These are phyloP conservation scores for Chaetomium olivaceum DNA, from an alignment of 2,329 filamentous ascomycete species.

Conservation along the genomic window DNA sequence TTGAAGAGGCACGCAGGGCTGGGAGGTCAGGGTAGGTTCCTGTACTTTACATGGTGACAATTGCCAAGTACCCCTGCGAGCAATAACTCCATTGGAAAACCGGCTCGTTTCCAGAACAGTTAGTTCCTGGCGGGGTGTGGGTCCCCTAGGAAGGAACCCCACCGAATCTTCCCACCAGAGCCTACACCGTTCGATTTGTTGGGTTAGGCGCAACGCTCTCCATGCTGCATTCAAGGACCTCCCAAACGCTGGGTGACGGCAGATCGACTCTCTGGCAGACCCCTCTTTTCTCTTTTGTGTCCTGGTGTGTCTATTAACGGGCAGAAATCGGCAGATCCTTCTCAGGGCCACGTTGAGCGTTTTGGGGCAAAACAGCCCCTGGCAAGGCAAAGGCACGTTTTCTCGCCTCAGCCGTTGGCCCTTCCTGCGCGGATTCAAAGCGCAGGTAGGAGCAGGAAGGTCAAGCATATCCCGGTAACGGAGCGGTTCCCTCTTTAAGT, in stretches of 20 bases:
- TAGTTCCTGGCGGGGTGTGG: conserved; percentile 27
- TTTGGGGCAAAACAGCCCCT: background rate
- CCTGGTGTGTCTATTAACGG: background rate
- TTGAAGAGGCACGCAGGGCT: conserved; percentile 22
- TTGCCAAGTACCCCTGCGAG: conserved; percentile 28
- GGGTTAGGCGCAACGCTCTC: conserved; percentile 12
- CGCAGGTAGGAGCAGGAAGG: background rate
- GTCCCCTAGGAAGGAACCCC: conserved; percentile 9
- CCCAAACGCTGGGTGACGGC: background rate
- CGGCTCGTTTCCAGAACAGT: conserved; percentile 31
- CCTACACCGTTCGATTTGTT: conserved; percentile 9
- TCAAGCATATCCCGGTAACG: background rate
- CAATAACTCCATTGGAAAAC: conserved; percentile 23
- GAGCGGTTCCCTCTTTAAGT: background rate
- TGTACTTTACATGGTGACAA: conserved; percentile 21
- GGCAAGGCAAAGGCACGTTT: background rate
- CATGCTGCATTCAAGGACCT: conserved; percentile 1
- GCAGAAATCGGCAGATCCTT: background rate
- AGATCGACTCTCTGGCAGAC: conserved; percentile 2
- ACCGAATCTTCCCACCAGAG: conserved; percentile 9
- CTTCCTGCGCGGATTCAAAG: background rate
- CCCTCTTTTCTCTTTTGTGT: background rate
- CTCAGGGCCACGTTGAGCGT: conserved; percentile 1
- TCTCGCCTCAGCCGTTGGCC: background rate
- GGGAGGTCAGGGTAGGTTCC: conserved; percentile 24